These are phyloP conservation scores for Strobilomyces echinocephalus DNA, from an alignment of 768 basidiomycete genomes.

Conservation along the genomic window DNA sequence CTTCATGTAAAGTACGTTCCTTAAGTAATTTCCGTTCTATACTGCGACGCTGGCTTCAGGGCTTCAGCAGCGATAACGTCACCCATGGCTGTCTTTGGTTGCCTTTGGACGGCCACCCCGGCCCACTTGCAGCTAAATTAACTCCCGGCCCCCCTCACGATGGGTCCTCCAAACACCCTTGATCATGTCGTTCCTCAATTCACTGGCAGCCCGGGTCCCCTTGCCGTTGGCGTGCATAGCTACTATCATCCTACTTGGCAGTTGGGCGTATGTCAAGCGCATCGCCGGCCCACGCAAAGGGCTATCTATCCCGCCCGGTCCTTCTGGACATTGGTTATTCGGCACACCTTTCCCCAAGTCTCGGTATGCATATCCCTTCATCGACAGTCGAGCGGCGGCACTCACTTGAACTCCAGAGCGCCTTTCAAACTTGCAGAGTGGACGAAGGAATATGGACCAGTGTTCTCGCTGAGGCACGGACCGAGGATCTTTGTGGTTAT, in stretches of 20 bases:
- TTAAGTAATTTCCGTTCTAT: too few species aligned
- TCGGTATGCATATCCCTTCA: not conserved
- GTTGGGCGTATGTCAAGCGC: not conserved
- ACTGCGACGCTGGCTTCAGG: too few species aligned
- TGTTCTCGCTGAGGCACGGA: constrained; percentile 3
- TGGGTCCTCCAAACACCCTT: too few species aligned
- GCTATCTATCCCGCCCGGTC: constrained; percentile 3
- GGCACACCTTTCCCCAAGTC: constrained; percentile 6
- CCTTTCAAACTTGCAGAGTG: constrained; percentile 2
- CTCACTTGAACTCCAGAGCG: not conserved
- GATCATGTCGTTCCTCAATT: not conserved
- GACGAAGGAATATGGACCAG: constrained; percentile 7
- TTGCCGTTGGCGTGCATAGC: not conserved
- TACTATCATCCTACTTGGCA: not conserved
- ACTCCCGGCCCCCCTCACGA: too few species aligned
- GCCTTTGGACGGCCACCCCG: too few species aligned
- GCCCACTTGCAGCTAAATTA: too few species aligned
- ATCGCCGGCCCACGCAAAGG: not conserved
- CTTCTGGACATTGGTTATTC: constrained; percentile 8
- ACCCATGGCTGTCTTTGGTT: too few species aligned
- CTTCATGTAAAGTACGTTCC: too few species aligned
- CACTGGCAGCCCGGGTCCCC: not conserved
- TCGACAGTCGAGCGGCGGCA: not conserved
- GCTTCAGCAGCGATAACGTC: too few species aligned
- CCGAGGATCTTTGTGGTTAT: constrained; percentile 4